A percentile compares a stretch with the other conserved stretches of the same genome.
phyloP scores from a whole-genome alignment of 2,329 filamentous ascomycete species.

The Aspergillus ochraceoroseus region DNA sequence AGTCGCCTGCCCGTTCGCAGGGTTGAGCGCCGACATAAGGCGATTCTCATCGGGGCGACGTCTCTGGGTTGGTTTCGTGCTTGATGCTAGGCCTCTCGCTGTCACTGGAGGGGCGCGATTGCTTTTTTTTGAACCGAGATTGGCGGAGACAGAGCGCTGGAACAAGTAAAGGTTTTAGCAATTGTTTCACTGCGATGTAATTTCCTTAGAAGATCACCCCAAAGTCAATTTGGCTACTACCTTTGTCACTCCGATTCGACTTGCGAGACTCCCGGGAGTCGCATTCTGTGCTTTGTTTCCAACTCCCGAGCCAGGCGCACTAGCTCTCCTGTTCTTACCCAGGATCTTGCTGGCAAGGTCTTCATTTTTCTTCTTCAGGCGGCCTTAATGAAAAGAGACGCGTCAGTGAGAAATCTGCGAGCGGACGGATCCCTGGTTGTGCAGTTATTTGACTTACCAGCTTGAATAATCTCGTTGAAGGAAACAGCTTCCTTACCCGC shows the following conservation, averaged over 20 bases:
- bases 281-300: slow-evolving; percentile 39
- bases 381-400: slow-evolving; percentile 36
- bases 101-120: slow-evolving; percentile 32
- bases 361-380: slow-evolving; percentile 53
- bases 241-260: slow-evolving; percentile 57
- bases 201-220: not conserved
- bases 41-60: slow-evolving; percentile 36
- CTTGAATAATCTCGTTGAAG: slow-evolving; percentile 51
- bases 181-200: not conserved
- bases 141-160: slow-evolving; percentile 42
- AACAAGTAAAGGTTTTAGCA: slow-evolving; percentile 7
- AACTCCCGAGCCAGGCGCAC: slow-evolving; percentile 43
- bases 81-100: slow-evolving; percentile 19
- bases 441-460: slow-evolving; percentile 38
- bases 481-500: slow-evolving; percentile 39
- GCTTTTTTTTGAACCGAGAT: slow-evolving; percentile 35
- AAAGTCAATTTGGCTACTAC: slow-evolving; percentile 29
- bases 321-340: slow-evolving; percentile 50
- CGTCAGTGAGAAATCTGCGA: slow-evolving; percentile 1
- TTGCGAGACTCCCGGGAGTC: slow-evolving; percentile 51
- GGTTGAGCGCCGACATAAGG: slow-evolving; percentile 30
- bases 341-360: slow-evolving; percentile 57
- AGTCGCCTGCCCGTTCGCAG: slow-evolving; percentile 29
- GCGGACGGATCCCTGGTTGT: slow-evolving; percentile 7
- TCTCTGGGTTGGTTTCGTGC: slow-evolving; percentile 27